These are phyloP conservation scores for Lentinula boryana DNA, from an alignment of 768 basidiomycete genomes.

Conservation along the genomic window DNA sequence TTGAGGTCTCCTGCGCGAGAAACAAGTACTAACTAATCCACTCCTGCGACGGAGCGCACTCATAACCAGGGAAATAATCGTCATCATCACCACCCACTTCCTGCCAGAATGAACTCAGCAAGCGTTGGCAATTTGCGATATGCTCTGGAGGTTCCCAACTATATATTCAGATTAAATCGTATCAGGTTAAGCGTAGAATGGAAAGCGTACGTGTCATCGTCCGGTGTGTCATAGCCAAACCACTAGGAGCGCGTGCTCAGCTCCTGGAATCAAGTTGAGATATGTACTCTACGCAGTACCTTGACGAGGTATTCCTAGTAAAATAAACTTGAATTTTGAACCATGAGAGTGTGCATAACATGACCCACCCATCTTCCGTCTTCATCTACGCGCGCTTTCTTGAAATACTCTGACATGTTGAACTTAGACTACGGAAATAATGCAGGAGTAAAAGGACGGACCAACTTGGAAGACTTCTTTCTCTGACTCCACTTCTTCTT, in stretches of 20 bases:
- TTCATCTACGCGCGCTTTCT: not conserved
- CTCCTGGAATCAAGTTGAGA: not conserved
- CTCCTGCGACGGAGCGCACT: slow-evolving; percentile 30
- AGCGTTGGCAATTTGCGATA: slow-evolving; percentile 47
- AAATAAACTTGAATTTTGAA: not conserved
- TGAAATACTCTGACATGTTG: not conserved
- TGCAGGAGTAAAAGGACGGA: not conserved
- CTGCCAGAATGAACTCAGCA: slow-evolving; percentile 60
- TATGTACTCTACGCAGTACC: slow-evolving; percentile 28
- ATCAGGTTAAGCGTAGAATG: not conserved
- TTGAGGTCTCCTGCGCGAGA: not conserved
- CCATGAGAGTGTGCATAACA: not conserved
- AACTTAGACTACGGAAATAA: not conserved
- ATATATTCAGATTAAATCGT: not conserved
- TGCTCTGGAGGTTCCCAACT: slow-evolving; percentile 72
- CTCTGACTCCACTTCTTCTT: not conserved
- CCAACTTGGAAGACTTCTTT: not conserved
- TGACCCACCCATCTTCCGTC: slow-evolving; percentile 1
- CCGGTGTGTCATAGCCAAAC: slow-evolving; percentile 50
- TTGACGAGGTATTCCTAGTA: slow-evolving; percentile 63
- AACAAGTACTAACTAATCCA: slow-evolving; percentile 51
- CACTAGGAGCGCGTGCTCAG: slow-evolving; percentile 37
- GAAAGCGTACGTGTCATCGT: slow-evolving; percentile 45
- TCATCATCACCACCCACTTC: slow-evolving; percentile 52
- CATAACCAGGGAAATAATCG: slow-evolving; percentile 46